Conservation (phyloP, 495 filamentous ascomycete genomes). For the Daldinia childiae region DNA sequence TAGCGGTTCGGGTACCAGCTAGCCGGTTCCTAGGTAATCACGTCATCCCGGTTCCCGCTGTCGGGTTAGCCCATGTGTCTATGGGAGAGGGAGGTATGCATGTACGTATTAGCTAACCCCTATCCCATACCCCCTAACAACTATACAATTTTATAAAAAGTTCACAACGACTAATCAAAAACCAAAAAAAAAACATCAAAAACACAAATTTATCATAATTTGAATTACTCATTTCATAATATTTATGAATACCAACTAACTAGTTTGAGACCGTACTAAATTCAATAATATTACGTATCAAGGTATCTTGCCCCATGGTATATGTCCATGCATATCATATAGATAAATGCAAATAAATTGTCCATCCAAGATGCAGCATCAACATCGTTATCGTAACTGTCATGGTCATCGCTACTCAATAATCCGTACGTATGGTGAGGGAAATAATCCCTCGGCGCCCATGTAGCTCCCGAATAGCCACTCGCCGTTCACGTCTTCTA, state of each 20-base stretch:
- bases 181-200: too few relatives aligned
- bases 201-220: neutral
- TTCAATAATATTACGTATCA: neutral
- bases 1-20: slow-evolving; percentile 31
- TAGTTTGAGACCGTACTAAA: slow-evolving; percentile 1
- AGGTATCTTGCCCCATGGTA: slow-evolving; percentile 15
- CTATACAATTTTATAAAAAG: too few relatives aligned
- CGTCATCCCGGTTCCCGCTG: slow-evolving; percentile 42
- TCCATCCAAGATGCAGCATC: neutral
- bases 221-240: neutral
- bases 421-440: slow-evolving; percentile 71
- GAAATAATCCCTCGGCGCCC: slow-evolving; percentile 78
- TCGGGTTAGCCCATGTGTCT: slow-evolving; percentile 12
- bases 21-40: slow-evolving; percentile 30
- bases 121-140: too few relatives aligned
- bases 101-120: too few relatives aligned
- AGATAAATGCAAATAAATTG: slow-evolving; percentile 6
- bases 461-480: slow-evolving; percentile 87
- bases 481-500: slow-evolving; percentile 83
- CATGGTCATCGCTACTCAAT: slow-evolving; percentile 36
- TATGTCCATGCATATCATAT: slow-evolving; percentile 7
- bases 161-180: too few relatives aligned
- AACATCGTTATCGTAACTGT: neutral
- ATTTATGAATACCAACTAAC: neutral
- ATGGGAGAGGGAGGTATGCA: neutral